Base-by-base conservation (phyloP, 2,329 filamentous ascomycete species). In the Alternaria arbusti region DNA sequence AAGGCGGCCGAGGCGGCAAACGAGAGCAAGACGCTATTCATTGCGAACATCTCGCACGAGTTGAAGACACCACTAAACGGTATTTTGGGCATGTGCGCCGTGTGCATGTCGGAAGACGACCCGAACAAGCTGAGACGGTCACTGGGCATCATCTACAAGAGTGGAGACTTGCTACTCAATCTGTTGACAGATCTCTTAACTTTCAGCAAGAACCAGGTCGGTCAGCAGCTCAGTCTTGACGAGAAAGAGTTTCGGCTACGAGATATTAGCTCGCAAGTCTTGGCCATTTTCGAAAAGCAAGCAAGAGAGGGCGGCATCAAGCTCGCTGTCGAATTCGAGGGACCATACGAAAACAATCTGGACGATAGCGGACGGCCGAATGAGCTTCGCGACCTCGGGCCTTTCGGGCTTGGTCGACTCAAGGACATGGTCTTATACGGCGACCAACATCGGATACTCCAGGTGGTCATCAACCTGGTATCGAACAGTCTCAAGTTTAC, bases 11-110 rank as follows among this genome's bases (percentile, higher is more conserved):
- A 97, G 79, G 91, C 92, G n/a, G 94, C 94, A 4, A 97, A 97
- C 72, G 92, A 97, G 81, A 96, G 93, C 84, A 99, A 99, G 82
- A 98, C 96, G 0, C 85, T 98, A 9, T 98, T 98, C 82, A 96
- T 99, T 67, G 96, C 96, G 17, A 98, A 98, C 73, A 97, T 98
- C 54, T 89, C 87, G 2, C 89, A 91, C 70, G 89, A 98, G 79
- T 85, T 99, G 36, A 96, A 97, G 77, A 99, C 96, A 1, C 96
- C 96, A 0, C 85, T 98, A 61, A 98, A 98, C 75, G 96, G 95
- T 12, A 97, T 98, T 52, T 85, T 99, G 73, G 96, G 96, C 63
- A 96, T 97, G 91, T 94, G 91, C 70, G 91, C 93, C 0, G 91
- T 97, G 1, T 96, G 93, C 79, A 96, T 97, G 93, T 91, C 94